phyloP scores from a whole-genome alignment of 2,329 filamentous ascomycete genomes.

The Cadophora luteo-olivacea region DNA sequence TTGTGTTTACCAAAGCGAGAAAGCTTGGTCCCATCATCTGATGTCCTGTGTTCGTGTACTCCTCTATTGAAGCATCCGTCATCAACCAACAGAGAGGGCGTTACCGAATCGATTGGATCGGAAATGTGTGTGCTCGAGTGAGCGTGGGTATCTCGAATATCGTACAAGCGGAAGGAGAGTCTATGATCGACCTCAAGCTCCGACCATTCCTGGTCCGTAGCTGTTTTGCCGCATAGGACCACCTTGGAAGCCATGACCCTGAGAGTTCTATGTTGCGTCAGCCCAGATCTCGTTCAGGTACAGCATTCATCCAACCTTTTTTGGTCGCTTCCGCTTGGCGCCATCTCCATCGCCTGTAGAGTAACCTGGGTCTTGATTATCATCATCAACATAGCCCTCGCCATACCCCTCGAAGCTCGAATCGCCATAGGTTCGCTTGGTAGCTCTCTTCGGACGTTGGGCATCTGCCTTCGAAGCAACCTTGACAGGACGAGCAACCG shows the following conservation, averaged over 20 bases:
- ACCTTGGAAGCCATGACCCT: constrained; percentile 37
- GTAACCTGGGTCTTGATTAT: constrained; percentile 66
- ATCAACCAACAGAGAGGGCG: not conserved
- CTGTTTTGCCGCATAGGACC: constrained; percentile 46
- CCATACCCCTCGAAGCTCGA: constrained; percentile 77
- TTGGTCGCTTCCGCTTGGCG: constrained; percentile 64
- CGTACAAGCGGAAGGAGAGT: constrained; percentile 6
- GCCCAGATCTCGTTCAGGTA: constrained; percentile 27
- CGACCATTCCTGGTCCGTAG: constrained; percentile 58
- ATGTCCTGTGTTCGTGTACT: constrained; percentile 3
- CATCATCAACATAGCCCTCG: constrained; percentile 74
- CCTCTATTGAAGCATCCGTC: constrained; percentile 8
- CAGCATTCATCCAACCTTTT: constrained; percentile 59
- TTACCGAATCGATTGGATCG: not conserved
- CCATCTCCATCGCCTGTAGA: constrained; percentile 75
- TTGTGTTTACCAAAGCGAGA: constrained; percentile 11
- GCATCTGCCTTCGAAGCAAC: constrained; percentile 34
- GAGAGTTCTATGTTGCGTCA: constrained; percentile 40
- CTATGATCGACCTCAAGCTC: constrained; percentile 11
- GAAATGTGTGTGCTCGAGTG: not conserved
- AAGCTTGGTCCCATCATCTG: constrained; percentile 7
- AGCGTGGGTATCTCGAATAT: constrained; percentile 14
- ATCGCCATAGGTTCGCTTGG: constrained; percentile 80
- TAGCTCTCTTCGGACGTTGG: constrained; percentile 68
- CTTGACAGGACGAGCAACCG: constrained; percentile 25